These are phyloP conservation scores for Trichophyton mentagrophytes DNA, from an alignment of 2,329 filamentous ascomycete genomes.

Conservation along the genomic window DNA sequence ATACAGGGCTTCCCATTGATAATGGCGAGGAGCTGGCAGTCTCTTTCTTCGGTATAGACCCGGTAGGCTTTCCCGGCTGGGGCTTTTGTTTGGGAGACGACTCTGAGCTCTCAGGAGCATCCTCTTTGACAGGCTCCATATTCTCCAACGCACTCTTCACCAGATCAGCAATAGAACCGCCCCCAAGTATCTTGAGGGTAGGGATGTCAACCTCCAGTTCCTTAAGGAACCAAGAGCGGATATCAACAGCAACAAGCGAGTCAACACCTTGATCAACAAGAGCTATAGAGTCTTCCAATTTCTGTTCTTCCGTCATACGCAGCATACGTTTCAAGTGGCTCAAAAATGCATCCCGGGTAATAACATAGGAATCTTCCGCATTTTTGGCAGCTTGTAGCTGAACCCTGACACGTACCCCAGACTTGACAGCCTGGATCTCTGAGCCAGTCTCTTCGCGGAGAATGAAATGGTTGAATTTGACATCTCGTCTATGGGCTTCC, in stretches of 20 bases:
- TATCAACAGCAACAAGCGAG: conserved; percentile 13
- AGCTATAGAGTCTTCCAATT: conserved; percentile 8
- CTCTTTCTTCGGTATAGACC: background rate
- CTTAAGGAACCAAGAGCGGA: conserved; percentile 12
- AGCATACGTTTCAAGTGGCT: background rate
- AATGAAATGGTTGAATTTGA: background rate
- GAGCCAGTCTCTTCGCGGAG: background rate
- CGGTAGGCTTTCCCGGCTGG: background rate
- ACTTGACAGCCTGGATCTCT: background rate
- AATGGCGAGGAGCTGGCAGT: background rate
- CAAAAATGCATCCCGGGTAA: background rate
- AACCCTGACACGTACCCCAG: background rate
- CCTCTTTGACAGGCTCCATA: background rate
- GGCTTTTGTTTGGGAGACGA: background rate
- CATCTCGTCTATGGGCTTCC: background rate
- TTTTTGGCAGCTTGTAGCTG: background rate
- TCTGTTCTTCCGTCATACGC: background rate
- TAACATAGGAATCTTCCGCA: background rate
- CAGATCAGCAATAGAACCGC: conserved; percentile 1
- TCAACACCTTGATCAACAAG: conserved; percentile 10
- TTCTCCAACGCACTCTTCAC: conserved; percentile 6
- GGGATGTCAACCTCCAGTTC: conserved; percentile 12
- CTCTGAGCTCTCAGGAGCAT: background rate
- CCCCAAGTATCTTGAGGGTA: conserved; percentile 9
- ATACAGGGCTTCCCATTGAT: background rate